Evolutionary conservation across 140 eudicot species (phyloP).

Genomic region (Oenanthe javanica): DNA sequence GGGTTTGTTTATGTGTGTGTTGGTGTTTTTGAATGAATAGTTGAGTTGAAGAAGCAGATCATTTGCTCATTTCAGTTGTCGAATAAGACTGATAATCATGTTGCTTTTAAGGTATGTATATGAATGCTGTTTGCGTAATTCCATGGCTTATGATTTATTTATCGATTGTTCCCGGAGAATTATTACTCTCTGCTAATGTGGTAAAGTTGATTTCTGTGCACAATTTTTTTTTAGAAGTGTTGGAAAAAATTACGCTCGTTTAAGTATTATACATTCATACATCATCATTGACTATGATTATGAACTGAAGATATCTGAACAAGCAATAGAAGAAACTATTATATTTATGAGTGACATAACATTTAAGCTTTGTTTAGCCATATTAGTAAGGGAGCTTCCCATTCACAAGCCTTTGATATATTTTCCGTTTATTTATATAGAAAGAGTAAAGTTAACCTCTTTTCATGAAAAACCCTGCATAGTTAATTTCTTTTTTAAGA

Average conservation of each 20-base stretch:
- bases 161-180: background rate
- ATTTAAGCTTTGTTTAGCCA: background rate
- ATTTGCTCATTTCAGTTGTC: conserved; percentile 56
- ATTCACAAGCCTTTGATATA: background rate
- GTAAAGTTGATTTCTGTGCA: background rate
- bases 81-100: conserved; percentile 58
- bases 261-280: background rate
- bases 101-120: conserved; percentile 70
- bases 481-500: background rate
- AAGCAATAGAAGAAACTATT: background rate
- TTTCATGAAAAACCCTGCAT: background rate
- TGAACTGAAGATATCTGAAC: background rate
- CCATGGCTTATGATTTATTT: background rate
- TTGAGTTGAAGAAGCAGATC: conserved; percentile 80
- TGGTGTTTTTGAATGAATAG: conserved; percentile 18
- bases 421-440: background rate
- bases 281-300: background rate
- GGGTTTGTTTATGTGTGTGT: background rate
- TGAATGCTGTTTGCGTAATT: background rate
- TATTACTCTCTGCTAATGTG: background rate
- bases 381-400: background rate
- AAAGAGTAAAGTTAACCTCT: background rate
- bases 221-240: background rate
- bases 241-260: background rate
- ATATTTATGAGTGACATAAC: background rate